Conservation (phyloP, 768 basidiomycete species). For the Hygrophorus russula region DNA sequence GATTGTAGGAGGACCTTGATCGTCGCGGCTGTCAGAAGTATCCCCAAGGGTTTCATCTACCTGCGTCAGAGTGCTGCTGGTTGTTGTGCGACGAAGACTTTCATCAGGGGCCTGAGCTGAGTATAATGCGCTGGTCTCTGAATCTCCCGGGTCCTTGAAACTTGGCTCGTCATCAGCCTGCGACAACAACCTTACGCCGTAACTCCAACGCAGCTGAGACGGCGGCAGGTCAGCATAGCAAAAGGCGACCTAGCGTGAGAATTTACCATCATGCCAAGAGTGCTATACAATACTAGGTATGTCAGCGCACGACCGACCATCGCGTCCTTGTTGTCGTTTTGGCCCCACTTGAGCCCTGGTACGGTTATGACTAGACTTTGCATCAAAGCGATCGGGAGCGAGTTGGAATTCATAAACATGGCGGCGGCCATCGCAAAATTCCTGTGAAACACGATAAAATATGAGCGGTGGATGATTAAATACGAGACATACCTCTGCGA, state of each 20-base stretch:
- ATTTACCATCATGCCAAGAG: constrained; percentile 89
- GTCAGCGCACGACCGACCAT: constrained; percentile 90
- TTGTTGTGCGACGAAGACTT: constrained; percentile 4
- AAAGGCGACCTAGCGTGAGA: neutral
- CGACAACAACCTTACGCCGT: constrained; percentile 75
- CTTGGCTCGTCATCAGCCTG: constrained; percentile 42
- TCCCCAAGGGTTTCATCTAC: neutral
- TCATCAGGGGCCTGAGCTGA: constrained; percentile 9
- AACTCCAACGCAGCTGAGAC: constrained; percentile 79
- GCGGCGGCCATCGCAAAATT: constrained; percentile 72
- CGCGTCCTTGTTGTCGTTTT: constrained; percentile 69
- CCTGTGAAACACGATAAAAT: constrained; percentile 23
- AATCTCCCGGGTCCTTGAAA: constrained; percentile 9
- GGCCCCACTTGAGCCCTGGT: constrained; percentile 69
- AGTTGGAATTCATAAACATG: constrained; percentile 94
- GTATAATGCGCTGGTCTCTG: constrained; percentile 26
- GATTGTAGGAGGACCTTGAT: constrained; percentile 2
- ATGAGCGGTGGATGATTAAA: neutral
- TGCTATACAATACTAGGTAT: constrained; percentile 87
- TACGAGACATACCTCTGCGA: constrained; percentile 57
- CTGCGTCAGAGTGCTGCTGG: neutral
- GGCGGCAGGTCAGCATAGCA: neutral
- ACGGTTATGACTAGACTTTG: constrained; percentile 81
- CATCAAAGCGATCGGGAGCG: constrained; percentile 90
- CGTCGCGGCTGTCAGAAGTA: constrained; percentile 4